phyloP scores from a whole-genome alignment of 2,329 filamentous ascomycete species.

The Aspergillus clavatus region DNA sequence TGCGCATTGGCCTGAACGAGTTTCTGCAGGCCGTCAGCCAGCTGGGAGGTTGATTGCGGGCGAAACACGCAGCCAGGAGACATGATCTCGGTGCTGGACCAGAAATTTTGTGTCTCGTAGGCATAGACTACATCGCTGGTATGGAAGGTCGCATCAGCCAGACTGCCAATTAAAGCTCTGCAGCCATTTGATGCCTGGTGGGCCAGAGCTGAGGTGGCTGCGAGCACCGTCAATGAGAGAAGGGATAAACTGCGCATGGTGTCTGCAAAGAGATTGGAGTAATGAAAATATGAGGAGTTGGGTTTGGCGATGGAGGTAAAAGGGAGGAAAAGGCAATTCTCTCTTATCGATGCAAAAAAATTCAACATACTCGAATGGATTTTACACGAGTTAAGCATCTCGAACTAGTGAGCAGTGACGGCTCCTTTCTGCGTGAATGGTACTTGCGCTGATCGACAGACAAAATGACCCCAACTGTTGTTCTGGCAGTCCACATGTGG shows the following conservation, averaged over 20 bases:
- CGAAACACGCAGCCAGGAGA: slow-evolving; percentile 33
- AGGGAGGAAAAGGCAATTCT: too few species aligned
- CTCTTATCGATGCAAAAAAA: too few species aligned
- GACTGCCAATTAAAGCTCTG: slow-evolving; percentile 9
- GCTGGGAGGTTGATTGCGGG: slow-evolving; percentile 22
- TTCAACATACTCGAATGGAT: too few species aligned
- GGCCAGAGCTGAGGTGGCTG: slow-evolving; percentile 1
- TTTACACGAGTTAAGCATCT: too few species aligned
- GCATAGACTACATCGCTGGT: slow-evolving; percentile 23
- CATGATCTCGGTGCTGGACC: slow-evolving; percentile 35
- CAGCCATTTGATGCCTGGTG: slow-evolving; percentile 13
- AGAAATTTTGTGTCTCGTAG: slow-evolving; percentile 30
- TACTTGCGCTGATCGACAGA: too few species aligned
- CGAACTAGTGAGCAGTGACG: too few species aligned
- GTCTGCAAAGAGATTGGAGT: not conserved
- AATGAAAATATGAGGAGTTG: slow-evolving; percentile 3
- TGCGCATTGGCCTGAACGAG: slow-evolving; percentile 19
- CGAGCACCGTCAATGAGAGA: slow-evolving; percentile 13
- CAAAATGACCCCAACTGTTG: too few species aligned
- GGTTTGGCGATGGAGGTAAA: too few species aligned
- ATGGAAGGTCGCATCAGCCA: slow-evolving; percentile 21
- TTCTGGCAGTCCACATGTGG: too few species aligned
- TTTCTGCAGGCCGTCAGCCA: slow-evolving; percentile 21
- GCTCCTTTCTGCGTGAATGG: too few species aligned
- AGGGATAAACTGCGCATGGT: slow-evolving; percentile 17